Base-by-base conservation (phyloP, 208 protist species). In the Trypanosoma theileri region DNA sequence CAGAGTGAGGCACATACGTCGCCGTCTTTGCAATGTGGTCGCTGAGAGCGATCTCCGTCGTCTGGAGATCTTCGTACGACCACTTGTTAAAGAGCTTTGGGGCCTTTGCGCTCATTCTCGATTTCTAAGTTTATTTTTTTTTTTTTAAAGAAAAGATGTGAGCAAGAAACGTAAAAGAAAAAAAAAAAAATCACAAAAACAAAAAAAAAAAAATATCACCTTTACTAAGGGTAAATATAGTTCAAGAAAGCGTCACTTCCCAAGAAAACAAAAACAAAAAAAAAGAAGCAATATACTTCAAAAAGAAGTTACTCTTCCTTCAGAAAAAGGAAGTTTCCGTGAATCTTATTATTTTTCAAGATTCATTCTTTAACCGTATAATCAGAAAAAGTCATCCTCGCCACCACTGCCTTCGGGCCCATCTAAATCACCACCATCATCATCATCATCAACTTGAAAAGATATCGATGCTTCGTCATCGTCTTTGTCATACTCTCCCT, bases 11-110 rank as follows among this genome's bases (percentile, higher is more conserved):
- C 53, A 99, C 84, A 84, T 98, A 99, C 52, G 86, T 77, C 62
- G 86, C 84, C 61, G 97, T 98, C 69, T 95, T 81, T 46, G 97
- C 84, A 83, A 99, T 98, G 97, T 99, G 99, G 86, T 99, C 96
- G 73, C 82, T 71, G 16, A 99, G 81, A 42, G 94, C 96, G 53
- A 97, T 81, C 82, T 98, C 93, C 69, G 71, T 74, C 46, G 71
- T 82, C 79, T 84, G 77, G 66, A 96, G 72, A 57, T 86, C 82
- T 61, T 93, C 91, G 81, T 80, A 91, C 26, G 88, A 91, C 91
- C 91, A 96, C 83, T 94, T 94, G 78, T 92, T 93, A 81, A 96
- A 96, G 50, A 96, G 86, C 88, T 94, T 96, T 59, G 88, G 88
- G 55, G 75, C 58, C 74, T 86, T 87, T 64, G 64, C 82, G 72